Evolutionary conservation across 2,329 filamentous ascomycete genomes (phyloP).

Genomic region (Pseudocercospora musae): DNA sequence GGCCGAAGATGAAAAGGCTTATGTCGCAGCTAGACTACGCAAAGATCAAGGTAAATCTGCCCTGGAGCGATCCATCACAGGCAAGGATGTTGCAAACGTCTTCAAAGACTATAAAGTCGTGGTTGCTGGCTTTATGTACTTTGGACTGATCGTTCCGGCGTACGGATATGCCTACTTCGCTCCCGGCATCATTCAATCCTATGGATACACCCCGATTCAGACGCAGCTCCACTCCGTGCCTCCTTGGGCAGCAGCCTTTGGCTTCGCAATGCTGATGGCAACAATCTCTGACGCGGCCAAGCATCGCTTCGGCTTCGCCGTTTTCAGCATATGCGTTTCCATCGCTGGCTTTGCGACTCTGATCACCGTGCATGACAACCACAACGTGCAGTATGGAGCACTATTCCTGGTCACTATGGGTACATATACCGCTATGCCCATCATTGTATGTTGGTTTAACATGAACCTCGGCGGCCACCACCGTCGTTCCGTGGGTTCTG

Average conservation of each 20-base stretch:
- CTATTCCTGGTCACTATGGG: no score
- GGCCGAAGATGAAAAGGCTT: constrained; percentile 44
- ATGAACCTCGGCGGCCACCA: no score
- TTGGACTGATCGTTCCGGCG: constrained; percentile 45
- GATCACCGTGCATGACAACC: not conserved
- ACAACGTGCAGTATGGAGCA: constrained; percentile 67
- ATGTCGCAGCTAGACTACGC: constrained; percentile 46
- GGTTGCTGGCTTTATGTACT: constrained; percentile 52
- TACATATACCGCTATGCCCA: no score
- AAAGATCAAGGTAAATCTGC: constrained; percentile 49
- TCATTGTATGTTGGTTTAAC: no score
- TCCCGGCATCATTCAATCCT: constrained; percentile 44
- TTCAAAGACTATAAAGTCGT: constrained; percentile 51
- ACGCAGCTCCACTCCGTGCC: constrained; percentile 55
- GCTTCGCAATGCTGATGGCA: constrained; percentile 72
- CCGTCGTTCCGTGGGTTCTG: no score
- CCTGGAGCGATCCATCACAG: constrained; percentile 43
- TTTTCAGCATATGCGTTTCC: constrained; percentile 65
- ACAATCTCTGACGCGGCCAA: constrained; percentile 65
- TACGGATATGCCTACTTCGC: constrained; percentile 37
- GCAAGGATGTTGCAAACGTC: constrained; percentile 43
- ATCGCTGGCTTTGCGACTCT: constrained; percentile 67
- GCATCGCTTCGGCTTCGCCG: constrained; percentile 72
- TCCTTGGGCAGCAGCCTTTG: constrained; percentile 71
- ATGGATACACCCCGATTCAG: constrained; percentile 52